phyloP scores from a whole-genome alignment of 2,329 filamentous ascomycete species.

The Phaeosphaeriaceae sp. region DNA sequence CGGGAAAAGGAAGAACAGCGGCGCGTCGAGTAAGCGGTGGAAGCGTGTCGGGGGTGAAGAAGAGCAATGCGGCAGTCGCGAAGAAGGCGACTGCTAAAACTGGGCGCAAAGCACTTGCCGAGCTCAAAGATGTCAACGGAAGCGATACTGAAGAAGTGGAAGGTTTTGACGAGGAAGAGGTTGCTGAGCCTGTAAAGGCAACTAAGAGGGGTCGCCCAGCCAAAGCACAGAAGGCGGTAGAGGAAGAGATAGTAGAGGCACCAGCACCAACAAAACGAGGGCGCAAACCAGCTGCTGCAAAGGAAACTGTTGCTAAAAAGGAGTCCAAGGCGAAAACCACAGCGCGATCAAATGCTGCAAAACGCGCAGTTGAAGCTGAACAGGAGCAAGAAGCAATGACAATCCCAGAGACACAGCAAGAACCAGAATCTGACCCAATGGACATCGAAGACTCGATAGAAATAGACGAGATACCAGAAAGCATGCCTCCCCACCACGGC shows the following conservation, averaged over 20 bases:
- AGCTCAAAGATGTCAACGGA: constrained; percentile 47
- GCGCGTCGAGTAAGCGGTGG: constrained; percentile 47
- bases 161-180: constrained; percentile 43
- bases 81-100: constrained; percentile 44
- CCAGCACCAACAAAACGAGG: constrained; percentile 36
- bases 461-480: constrained; percentile 44
- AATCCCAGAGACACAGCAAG: constrained; percentile 56
- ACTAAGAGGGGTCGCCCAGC: constrained; percentile 37
- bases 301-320: constrained; percentile 28
- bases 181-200: constrained; percentile 29
- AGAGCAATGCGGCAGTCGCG: constrained; percentile 41
- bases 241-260: constrained; percentile 24
- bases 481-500: constrained; percentile 36
- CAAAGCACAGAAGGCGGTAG: constrained; percentile 63
- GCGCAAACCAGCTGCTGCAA: constrained; percentile 34
- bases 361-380: constrained; percentile 44
- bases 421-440: constrained; percentile 47
- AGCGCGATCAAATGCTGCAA: constrained; percentile 34
- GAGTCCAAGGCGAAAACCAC: constrained; percentile 28
- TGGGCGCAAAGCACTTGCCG: constrained; percentile 51
- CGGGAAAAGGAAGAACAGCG: constrained; percentile 44
- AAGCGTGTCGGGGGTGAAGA: constrained; percentile 46
- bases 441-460: constrained; percentile 50
- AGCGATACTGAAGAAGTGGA: constrained; percentile 56
- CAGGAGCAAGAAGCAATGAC: constrained; percentile 43